Percentiles rank a stretch among this genome's conserved stretches.
Evolutionary conservation across 139 green algal species (phyloP).

Genomic region (Micromonas pusilla): DNA sequence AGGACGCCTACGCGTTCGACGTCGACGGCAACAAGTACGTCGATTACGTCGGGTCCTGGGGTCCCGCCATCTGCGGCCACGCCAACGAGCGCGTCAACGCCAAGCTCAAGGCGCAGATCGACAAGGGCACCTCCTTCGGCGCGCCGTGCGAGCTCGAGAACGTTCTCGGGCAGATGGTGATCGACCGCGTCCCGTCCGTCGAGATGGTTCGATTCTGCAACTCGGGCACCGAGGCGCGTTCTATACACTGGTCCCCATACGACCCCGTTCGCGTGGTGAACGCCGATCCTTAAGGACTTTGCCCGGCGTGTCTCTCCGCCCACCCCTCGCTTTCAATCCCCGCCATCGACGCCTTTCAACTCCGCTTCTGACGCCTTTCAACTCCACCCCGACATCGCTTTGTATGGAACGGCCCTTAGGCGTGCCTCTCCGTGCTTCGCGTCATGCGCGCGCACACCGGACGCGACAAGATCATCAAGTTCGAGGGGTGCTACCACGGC

Average conservation of each 20-base stretch:
- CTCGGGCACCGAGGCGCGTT: constrained; percentile 95
- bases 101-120: constrained; percentile 76
- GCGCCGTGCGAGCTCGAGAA: constrained; percentile 97
- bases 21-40: constrained; percentile 69
- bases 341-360: too few species aligned
- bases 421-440: constrained; percentile 93
- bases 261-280: too few species aligned
- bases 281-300: too few species aligned
- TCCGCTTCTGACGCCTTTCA: too few species aligned
- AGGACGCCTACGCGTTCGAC: constrained; percentile 87
- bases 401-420: too few species aligned
- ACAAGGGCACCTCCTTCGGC: constrained; percentile 96
- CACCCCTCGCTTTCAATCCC: too few species aligned
- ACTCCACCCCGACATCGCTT: too few species aligned
- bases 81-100: constrained; percentile 85
- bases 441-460: constrained; percentile 96
- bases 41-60: constrained; percentile 97
- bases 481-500: constrained; percentile 98
- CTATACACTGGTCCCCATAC: too few species aligned
- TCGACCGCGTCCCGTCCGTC: constrained; percentile 88
- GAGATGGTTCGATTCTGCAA: constrained; percentile 99
- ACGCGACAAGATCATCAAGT: constrained; percentile 97
- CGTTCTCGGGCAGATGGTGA: constrained; percentile 90
- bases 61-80: constrained; percentile 89
- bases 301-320: too few species aligned